Percentiles rank a stretch among this genome's conserved stretches.
Conservation (phyloP, 257 asterid genomes). For the Fraxinus quadrangulata region DNA sequence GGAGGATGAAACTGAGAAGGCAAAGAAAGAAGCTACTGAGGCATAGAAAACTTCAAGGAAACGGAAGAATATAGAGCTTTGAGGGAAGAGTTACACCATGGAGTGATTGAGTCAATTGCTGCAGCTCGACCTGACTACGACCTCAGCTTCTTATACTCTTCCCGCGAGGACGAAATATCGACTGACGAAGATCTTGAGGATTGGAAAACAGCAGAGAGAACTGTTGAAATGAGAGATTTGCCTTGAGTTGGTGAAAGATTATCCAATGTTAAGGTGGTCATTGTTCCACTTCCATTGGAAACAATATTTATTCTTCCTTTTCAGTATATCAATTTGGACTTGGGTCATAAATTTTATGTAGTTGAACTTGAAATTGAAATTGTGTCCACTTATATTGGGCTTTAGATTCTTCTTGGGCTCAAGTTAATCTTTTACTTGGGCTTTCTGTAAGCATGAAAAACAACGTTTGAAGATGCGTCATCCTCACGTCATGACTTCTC, state of each 20-base stretch:
- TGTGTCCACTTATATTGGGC: too few species aligned
- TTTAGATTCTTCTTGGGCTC: too few species aligned
- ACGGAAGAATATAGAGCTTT: background rate
- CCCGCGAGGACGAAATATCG: background rate
- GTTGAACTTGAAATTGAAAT: too few species aligned
- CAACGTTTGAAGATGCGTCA: too few species aligned
- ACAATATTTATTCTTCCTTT: background rate
- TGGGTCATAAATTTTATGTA: background rate
- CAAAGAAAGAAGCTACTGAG: background rate
- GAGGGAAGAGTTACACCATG: background rate
- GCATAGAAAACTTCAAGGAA: background rate
- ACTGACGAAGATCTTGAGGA: background rate
- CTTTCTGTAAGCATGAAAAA: too few species aligned
- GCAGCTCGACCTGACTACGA: background rate
- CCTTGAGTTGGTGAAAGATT: background rate
- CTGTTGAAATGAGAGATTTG: background rate
- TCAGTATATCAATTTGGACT: too few species aligned
- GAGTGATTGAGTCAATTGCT: background rate
- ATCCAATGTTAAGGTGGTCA: background rate
- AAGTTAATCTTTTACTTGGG: too few species aligned
- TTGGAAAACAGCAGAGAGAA: background rate
- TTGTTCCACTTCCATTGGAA: background rate
- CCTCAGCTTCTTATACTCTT: background rate
- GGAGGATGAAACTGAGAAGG: background rate
- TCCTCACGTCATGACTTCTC: too few species aligned